Conservation (phyloP, 2,329 filamentous ascomycete species). For the Dryadomyces quercivorus region DNA sequence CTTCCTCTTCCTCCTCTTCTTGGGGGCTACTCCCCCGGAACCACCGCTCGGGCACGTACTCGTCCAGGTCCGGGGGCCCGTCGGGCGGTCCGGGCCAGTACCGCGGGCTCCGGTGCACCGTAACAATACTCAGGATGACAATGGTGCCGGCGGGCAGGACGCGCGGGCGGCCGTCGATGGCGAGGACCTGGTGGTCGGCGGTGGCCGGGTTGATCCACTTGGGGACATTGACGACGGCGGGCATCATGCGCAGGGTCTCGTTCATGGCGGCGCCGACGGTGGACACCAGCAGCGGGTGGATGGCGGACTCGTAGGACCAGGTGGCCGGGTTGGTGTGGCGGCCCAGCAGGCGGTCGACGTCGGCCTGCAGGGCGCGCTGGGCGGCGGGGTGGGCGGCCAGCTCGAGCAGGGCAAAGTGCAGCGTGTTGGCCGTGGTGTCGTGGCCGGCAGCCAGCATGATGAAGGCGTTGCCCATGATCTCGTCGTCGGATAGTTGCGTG, state of each 20-base stretch:
- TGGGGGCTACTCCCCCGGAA: conserved; percentile 32
- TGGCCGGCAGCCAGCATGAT: conserved; percentile 62
- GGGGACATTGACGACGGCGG: conserved; percentile 59
- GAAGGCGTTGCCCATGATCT: conserved; percentile 63
- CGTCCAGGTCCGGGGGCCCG: conserved; percentile 43
- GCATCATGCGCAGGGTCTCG: conserved; percentile 62
- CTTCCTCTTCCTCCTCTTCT: conserved; percentile 9
- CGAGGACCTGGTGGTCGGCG: conserved; percentile 36
- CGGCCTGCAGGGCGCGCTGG: conserved; percentile 55
- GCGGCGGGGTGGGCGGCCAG: conserved; percentile 52
- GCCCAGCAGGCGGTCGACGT: conserved; percentile 54
- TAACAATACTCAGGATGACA: conserved; percentile 43
- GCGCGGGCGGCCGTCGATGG: conserved; percentile 42
- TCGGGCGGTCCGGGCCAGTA: conserved; percentile 52
- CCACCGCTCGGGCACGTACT: conserved; percentile 66
- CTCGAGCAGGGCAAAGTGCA: conserved; percentile 59
- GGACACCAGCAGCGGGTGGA: conserved; percentile 54
- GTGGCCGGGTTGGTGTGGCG: conserved; percentile 36
- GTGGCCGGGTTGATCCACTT: conserved; percentile 42
- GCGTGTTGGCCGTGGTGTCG: conserved; percentile 65
- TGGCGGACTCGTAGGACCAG: conserved; percentile 60
- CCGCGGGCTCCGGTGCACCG: conserved; percentile 54
- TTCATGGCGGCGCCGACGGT: conserved; percentile 67
- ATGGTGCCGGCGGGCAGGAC: conserved; percentile 43
- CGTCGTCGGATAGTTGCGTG: conserved; percentile 37